Conservation (phyloP, 2,329 filamentous ascomycete genomes). For the Alternaria sp. region DNA sequence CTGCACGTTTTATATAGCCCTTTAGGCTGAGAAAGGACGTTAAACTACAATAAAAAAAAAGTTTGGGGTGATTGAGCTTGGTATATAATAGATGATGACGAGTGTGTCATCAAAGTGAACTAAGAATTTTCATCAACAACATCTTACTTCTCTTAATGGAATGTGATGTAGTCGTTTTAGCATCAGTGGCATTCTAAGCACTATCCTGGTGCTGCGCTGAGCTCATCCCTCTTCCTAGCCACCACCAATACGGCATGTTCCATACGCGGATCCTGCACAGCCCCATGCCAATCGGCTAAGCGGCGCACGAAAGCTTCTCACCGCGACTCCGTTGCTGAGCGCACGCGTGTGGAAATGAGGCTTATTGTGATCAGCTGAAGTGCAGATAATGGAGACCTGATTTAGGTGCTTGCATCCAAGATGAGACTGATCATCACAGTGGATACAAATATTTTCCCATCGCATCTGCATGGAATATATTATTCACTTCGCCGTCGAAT, state of each 20-base stretch:
- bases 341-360: conserved; percentile 15
- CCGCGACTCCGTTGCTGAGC: conserved; percentile 13
- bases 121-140: neutral
- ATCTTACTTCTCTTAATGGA: neutral
- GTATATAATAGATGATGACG: neutral
- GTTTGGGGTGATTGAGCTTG: neutral
- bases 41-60: no score
- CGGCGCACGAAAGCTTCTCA: conserved; percentile 11
- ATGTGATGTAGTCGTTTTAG: neutral
- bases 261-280: conserved; percentile 10
- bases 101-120: neutral
- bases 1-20: no score
- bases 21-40: no score
- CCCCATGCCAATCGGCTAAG: conserved; percentile 10
- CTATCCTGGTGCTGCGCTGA: neutral
- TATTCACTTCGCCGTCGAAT: neutral
- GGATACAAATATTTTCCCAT: neutral
- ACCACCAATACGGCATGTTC: neutral
- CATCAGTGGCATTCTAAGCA: neutral
- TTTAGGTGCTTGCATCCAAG: neutral
- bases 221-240: conserved; percentile 4
- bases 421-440: neutral
- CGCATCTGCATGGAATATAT: neutral
- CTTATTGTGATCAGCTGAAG: conserved; percentile 18
- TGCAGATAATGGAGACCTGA: conserved; percentile 5